Evolutionary conservation across 805 yeast genomes (phyloP).

Genomic region (Candida sanyiensis): DNA sequence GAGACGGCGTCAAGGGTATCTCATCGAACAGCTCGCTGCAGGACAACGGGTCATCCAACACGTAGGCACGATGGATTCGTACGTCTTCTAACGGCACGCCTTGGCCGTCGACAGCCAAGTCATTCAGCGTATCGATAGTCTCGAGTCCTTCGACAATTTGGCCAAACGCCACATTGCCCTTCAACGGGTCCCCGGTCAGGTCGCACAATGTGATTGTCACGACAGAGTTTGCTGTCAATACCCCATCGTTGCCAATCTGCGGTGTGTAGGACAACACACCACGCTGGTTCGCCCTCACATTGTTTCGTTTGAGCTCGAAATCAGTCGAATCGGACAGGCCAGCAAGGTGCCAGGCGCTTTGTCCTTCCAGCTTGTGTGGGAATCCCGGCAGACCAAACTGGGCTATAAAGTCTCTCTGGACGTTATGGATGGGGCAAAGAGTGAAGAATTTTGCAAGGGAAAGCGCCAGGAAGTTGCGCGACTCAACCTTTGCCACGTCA

Average conservation of each 20-base stretch:
- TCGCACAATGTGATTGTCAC: slow-evolving; percentile 34
- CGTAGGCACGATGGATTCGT: slow-evolving; percentile 44
- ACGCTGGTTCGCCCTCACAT: slow-evolving; percentile 21
- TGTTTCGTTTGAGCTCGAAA: slow-evolving; percentile 21
- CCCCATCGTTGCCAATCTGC: neutral
- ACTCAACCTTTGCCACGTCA: slow-evolving; percentile 32
- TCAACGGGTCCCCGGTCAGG: slow-evolving; percentile 14
- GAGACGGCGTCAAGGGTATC: too few species aligned
- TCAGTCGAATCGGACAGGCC: slow-evolving; percentile 14
- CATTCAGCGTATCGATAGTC: slow-evolving; percentile 40
- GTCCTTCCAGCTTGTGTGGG: slow-evolving; percentile 33
- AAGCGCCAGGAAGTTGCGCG: slow-evolving; percentile 46
- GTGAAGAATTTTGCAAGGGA: slow-evolving; percentile 49
- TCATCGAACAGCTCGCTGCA: too few species aligned
- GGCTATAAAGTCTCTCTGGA: slow-evolving; percentile 34
- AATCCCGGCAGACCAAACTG: slow-evolving; percentile 46
- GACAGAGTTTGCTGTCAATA: slow-evolving; percentile 31
- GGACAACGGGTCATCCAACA: slow-evolving; percentile 50
- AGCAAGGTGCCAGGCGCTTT: slow-evolving; percentile 29
- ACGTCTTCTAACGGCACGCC: slow-evolving; percentile 43
- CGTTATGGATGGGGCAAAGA: slow-evolving; percentile 43
- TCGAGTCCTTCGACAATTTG: slow-evolving; percentile 46
- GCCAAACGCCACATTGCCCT: slow-evolving; percentile 38
- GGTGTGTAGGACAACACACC: slow-evolving; percentile 33
- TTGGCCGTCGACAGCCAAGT: slow-evolving; percentile 32